Evolutionary conservation across 1,284 basidiomycete genomes (phyloP).

Genomic region (Gymnopus androsaceus): DNA sequence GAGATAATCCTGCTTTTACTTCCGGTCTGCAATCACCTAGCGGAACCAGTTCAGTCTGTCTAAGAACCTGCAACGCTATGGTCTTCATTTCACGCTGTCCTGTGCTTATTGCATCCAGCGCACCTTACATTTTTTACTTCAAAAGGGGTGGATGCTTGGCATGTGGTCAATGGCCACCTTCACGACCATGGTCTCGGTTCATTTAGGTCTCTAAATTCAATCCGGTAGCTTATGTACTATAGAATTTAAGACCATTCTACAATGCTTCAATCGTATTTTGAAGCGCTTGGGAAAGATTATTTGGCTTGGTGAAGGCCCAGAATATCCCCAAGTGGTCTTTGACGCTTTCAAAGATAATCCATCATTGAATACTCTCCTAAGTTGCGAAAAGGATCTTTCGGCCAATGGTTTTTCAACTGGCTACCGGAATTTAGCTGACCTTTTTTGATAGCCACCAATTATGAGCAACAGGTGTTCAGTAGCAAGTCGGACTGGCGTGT

Average conservation of each 20-base stretch:
- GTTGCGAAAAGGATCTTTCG: constrained; percentile 34
- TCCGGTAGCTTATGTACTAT: background rate
- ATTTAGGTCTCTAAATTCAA: constrained; percentile 32
- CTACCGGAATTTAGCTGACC: constrained; percentile 60
- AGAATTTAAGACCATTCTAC: constrained; percentile 72
- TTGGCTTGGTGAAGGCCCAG: constrained; percentile 68
- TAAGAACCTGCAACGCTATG: constrained; percentile 44
- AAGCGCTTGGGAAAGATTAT: constrained; percentile 53
- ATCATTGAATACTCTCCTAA: constrained; percentile 57
- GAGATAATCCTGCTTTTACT: constrained; percentile 34
- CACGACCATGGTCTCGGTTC: constrained; percentile 63
- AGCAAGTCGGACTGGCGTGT: no score
- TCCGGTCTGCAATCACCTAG: constrained; percentile 1
- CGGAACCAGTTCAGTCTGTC: background rate
- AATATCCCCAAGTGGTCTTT: constrained; percentile 76
- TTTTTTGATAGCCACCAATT: no score
- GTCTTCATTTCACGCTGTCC: constrained; percentile 48
- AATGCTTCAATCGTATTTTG: constrained; percentile 56
- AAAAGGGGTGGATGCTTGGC: constrained; percentile 47
- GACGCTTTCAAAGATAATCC: constrained; percentile 82
- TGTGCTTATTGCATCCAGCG: constrained; percentile 57
- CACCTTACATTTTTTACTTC: constrained; percentile 38
- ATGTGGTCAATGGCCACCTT: constrained; percentile 59
- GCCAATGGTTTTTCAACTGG: constrained; percentile 54
- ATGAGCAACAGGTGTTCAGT: no score